Evolutionary conservation across 805 yeast genomes (phyloP).

Genomic region (Grigorovia jiainica): DNA sequence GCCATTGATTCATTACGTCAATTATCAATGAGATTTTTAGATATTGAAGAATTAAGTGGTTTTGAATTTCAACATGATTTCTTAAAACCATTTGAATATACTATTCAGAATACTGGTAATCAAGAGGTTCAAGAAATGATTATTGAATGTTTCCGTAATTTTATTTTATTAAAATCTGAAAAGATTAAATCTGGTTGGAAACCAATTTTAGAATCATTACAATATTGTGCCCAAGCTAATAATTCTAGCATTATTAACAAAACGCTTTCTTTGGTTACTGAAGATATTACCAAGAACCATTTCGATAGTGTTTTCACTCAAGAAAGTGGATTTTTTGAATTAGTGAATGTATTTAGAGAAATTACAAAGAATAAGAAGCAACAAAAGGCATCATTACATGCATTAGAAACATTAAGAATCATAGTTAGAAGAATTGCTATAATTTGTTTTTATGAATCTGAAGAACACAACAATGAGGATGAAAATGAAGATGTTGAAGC

Average conservation of each 20-base stretch:
- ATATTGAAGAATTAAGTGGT: slow-evolving; percentile 87
- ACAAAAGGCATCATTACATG: slow-evolving; percentile 71
- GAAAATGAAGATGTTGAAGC: slow-evolving; percentile 2
- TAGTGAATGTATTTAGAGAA: slow-evolving; percentile 68
- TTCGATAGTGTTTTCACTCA: slow-evolving; percentile 56
- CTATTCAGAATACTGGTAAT: slow-evolving; percentile 57
- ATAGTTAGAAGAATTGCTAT: slow-evolving; percentile 53
- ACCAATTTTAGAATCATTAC: slow-evolving; percentile 71
- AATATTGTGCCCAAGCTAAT: slow-evolving; percentile 53
- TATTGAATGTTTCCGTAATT: slow-evolving; percentile 77
- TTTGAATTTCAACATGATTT: slow-evolving; percentile 94
- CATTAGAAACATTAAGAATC: slow-evolving; percentile 62
- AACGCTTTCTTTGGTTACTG: slow-evolving; percentile 50
- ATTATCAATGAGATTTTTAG: slow-evolving; percentile 82
- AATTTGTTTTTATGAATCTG: slow-evolving; percentile 25
- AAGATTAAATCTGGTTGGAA: slow-evolving; percentile 91
- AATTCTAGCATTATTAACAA: slow-evolving; percentile 52
- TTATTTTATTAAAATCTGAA: slow-evolving; percentile 65
- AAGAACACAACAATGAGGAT: too few relatives aligned
- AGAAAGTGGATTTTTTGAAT: slow-evolving; percentile 50
- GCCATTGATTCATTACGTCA: slow-evolving; percentile 93
- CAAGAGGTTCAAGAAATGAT: slow-evolving; percentile 78
- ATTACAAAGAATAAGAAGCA: slow-evolving; percentile 76
- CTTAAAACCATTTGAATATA: slow-evolving; percentile 78
- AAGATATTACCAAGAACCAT: slow-evolving; percentile 51